Base-by-base conservation (phyloP, 768 basidiomycete genomes). In the Lactarius trivialis region DNA sequence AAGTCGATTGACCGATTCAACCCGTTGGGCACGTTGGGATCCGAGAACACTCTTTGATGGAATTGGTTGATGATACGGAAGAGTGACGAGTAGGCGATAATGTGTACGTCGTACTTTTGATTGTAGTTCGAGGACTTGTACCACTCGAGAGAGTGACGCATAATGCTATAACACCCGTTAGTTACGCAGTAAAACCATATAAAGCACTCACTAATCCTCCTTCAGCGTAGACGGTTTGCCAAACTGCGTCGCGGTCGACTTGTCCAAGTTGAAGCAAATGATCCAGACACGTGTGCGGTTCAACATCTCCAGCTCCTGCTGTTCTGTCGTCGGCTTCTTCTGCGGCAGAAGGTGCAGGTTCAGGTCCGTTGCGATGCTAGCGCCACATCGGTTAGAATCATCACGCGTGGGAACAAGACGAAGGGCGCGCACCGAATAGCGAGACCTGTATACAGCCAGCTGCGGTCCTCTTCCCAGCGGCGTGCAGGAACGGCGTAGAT, bases 231-330 rank as follows among this genome's bases (percentile, higher is more conserved):
- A 85, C 0, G 85, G 82, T 74, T 93, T 93, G 59, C 94, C 94
- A 73, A 95, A 93, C 72, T 94, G 88, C 19, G 85, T 87, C 4
- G 90, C 86, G 8, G 89, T 88, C 6, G 92, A 94, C 26, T 92
- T 86, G 72, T 98, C 94, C 45, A 96, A 76, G 73, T 94, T 92
- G 75, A 88, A 91, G 73, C 91, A 94, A 70, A 87, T 89, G 60
- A 96, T 75, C 93, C 93, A 98, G 7, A 89, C 82, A 24, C 93
- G 84, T 56, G 92, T 91, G 45, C 94, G 86, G 70, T 94, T 96
- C 59, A 93, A 82, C 74, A 93, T 83, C 75, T 94, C 89, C 43
- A 94, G 83, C 7, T 88, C 88, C 62, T 90, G 86, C 60, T 82
- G 81, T 72, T 94, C 91, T 68, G 91, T 91, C 15, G 84, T 75